A percentile compares a stretch with the other conserved stretches of the same genome.
Evolutionary conservation across 805 yeast genomes (phyloP).

Genomic region (Candida silvatica): DNA sequence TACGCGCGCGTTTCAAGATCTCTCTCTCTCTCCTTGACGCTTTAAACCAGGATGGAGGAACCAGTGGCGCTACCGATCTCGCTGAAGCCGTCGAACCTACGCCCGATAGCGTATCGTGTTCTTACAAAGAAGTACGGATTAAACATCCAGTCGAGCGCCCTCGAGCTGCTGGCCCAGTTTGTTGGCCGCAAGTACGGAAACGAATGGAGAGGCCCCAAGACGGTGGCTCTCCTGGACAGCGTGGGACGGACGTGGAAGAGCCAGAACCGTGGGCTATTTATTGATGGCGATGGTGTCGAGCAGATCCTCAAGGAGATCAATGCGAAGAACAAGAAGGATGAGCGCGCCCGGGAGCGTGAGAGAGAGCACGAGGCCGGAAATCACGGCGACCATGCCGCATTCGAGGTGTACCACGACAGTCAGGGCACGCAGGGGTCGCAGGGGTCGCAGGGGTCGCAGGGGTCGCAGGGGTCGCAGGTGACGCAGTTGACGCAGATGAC

Average conservation of each 20-base stretch:
- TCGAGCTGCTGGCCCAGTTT: constrained; percentile 61
- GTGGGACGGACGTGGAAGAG: constrained; percentile 81
- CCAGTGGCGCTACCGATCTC: constrained; percentile 61
- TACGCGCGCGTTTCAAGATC: no score
- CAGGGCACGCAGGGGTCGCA: no score
- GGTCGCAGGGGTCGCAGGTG: background rate
- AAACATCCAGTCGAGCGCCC: constrained; percentile 80
- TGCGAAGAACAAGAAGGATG: constrained; percentile 9
- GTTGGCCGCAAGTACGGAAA: constrained; percentile 73
- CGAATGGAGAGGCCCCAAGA: constrained; percentile 70
- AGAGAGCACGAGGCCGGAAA: constrained; percentile 2
- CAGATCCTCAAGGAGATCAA: constrained; percentile 53
- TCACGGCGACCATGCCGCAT: constrained; percentile 11
- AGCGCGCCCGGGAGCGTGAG: constrained; percentile 8
- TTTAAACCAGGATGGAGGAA: no score
- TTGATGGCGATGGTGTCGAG: constrained; percentile 65
- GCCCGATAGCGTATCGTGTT: constrained; percentile 88
- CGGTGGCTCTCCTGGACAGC: constrained; percentile 63
- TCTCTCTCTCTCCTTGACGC: no score
- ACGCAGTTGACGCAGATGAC: background rate
- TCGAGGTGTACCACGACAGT: constrained; percentile 4
- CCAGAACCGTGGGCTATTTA: constrained; percentile 79
- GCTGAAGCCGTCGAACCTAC: constrained; percentile 70
- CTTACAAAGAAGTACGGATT: constrained; percentile 89
- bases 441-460: background rate